These are phyloP conservation scores for Suhomyces sp. DNA, from an alignment of 805 yeast species.

Conservation along the genomic window DNA sequence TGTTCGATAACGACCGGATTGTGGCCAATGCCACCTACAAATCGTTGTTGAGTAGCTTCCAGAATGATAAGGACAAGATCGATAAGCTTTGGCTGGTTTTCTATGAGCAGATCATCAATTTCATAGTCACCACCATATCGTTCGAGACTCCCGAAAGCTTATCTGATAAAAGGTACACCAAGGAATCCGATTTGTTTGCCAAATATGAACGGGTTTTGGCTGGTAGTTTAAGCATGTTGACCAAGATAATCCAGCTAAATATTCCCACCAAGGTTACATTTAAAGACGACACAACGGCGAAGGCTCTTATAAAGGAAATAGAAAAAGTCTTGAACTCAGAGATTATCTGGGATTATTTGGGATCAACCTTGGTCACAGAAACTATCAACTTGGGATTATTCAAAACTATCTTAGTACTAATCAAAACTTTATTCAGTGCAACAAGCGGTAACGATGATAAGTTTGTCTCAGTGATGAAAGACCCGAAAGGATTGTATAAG, in stretches of 20 bases:
- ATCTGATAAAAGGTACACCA: slow-evolving; percentile 71
- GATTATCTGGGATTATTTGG: slow-evolving; percentile 34
- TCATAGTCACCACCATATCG: slow-evolving; percentile 50
- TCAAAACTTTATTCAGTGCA: slow-evolving; percentile 19
- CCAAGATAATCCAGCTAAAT: slow-evolving; percentile 15
- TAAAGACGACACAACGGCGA: not conserved
- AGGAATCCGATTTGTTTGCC: slow-evolving; percentile 61
- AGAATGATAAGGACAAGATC: slow-evolving; percentile 49
- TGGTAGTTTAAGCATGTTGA: slow-evolving; percentile 50
- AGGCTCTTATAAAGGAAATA: not conserved
- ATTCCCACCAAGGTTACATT: slow-evolving; percentile 9
- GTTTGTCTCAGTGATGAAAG: slow-evolving; percentile 12
- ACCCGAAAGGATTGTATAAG: slow-evolving; percentile 33
- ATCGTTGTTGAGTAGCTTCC: slow-evolving; percentile 55
- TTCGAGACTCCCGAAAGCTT: slow-evolving; percentile 62
- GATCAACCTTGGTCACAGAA: slow-evolving; percentile 20
- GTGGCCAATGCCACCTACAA: slow-evolving; percentile 53
- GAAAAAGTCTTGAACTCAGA: slow-evolving; percentile 16
- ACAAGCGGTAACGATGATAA: slow-evolving; percentile 12
- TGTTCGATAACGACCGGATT: slow-evolving; percentile 64
- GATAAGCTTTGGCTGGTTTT: slow-evolving; percentile 59
- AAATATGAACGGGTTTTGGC: slow-evolving; percentile 62
- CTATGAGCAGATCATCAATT: slow-evolving; percentile 53
- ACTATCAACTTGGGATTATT: slow-evolving; percentile 33
- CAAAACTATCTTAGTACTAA: slow-evolving; percentile 24